Base-by-base conservation (phyloP, 352 stramenopile species). In the Phytophthora meadii region DNA sequence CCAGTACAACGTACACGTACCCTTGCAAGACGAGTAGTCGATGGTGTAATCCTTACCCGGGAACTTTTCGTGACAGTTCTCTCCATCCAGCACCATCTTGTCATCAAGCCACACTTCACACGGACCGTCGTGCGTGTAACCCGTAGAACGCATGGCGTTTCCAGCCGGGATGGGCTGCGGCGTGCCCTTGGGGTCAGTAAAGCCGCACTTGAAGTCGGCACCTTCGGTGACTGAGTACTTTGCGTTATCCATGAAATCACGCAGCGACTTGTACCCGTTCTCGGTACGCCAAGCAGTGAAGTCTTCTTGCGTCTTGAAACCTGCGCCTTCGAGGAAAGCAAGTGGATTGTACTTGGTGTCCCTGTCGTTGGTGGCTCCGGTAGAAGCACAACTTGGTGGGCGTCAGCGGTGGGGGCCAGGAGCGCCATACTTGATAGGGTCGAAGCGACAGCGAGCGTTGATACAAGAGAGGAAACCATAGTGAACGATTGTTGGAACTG, bases 311-410 rank as follows among this genome's bases (percentile, higher is more conserved):
- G 69, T 81, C 24, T 65, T 67, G 58, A 70, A 79, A 15, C 68
- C 72, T 53, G 80, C 71, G 44, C 65, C 65, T 52, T 83, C 77
- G 9, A 83, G 72, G 65, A 81, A 81, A 19, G 72, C 74, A 27
- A 79, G 54, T 9, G 74, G 77, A n/a, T 76, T 73, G 61, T 76
- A 72, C 61, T 76, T 58, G 51, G 67, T 66, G n/a, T 72, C 64
- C n/a, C 51, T 60, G 34, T 57, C 55, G 28, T 63, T 27, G 15
- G 70, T 68, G 7, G 73, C 27, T 66, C 48, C 10, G 69, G 73
- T 15, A 72, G 51, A n/a, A 76, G 57, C 40, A 81, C 73, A 52
- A 71, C 60, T 54, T 76, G 62, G 48, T 81, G 73, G 4, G 73
- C 73, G 10, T 74, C 61, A 3, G 57, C 51, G 7, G 49, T 58